Percentiles rank a stretch among this genome's conserved stretches.
phyloP scores from a whole-genome alignment of 2,329 filamentous ascomycete genomes.

The Pezicula carpinea region DNA sequence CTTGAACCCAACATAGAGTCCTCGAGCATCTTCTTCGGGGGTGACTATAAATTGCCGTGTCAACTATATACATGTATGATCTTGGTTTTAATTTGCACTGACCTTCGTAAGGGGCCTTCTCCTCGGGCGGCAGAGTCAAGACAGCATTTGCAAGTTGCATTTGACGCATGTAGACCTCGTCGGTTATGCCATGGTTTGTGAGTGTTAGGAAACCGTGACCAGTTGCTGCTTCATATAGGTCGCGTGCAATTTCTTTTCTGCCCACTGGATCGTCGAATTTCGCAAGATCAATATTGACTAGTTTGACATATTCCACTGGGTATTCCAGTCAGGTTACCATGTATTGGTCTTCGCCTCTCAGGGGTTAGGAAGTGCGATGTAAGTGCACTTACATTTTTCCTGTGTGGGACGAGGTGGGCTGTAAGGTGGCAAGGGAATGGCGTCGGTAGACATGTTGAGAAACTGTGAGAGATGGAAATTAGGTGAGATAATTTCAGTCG shows the following conservation, averaged over 20 bases:
- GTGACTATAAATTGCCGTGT: constrained; percentile 11
- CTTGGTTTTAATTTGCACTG: neutral
- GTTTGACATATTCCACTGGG: constrained; percentile 22
- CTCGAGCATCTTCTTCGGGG: constrained; percentile 26
- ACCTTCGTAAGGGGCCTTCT: constrained; percentile 26
- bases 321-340: neutral
- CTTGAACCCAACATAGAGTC: constrained; percentile 27
- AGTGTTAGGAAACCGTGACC: constrained; percentile 25
- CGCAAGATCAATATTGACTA: constrained; percentile 25
- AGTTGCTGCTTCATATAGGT: constrained; percentile 26
- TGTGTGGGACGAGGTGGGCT: neutral
- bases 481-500: neutral
- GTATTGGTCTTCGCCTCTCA: neutral
- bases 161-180: constrained; percentile 23
- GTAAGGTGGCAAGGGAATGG: neutral
- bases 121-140: constrained; percentile 24
- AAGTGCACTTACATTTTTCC: constrained; percentile 3
- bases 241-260: constrained; percentile 23
- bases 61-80: neutral
- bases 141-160: constrained; percentile 25
- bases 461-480: neutral
- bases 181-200: constrained; percentile 25
- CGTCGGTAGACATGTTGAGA: neutral
- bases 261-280: constrained; percentile 24
- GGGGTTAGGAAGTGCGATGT: neutral